Evolutionary conservation across 2,329 filamentous ascomycete species (phyloP).

Genomic region (Epichloe brachyelytri): DNA sequence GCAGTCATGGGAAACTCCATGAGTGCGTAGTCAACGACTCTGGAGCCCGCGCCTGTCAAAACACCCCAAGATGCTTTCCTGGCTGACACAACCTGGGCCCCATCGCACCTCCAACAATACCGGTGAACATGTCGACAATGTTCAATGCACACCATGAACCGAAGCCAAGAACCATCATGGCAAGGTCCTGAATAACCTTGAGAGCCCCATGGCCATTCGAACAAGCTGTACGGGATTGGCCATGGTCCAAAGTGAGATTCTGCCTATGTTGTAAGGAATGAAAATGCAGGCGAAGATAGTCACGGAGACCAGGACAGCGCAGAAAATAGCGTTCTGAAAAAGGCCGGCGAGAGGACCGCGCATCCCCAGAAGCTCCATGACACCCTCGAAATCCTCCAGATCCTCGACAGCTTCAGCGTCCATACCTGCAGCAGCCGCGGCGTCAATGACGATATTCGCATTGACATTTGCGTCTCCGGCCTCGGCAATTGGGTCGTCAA

Average conservation of each 20-base stretch:
- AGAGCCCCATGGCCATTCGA: slow-evolving; percentile 55
- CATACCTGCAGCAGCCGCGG: slow-evolving; percentile 46
- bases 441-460: slow-evolving; percentile 18
- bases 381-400: slow-evolving; percentile 87
- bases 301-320: slow-evolving; percentile 74
- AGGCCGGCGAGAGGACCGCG: slow-evolving; percentile 81
- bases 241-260: slow-evolving; percentile 65
- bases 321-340: slow-evolving; percentile 91
- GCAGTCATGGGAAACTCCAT: slow-evolving; percentile 38
- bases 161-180: slow-evolving; percentile 51
- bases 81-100: slow-evolving; percentile 17
- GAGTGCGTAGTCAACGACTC: slow-evolving; percentile 37
- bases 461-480: slow-evolving; percentile 24
- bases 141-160: slow-evolving; percentile 31
- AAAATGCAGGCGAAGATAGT: slow-evolving; percentile 80
- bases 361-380: slow-evolving; percentile 94
- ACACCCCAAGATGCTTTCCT: slow-evolving; percentile 30
- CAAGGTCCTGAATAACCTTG: slow-evolving; percentile 67
- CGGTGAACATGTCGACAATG: slow-evolving; percentile 24
- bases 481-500: slow-evolving; percentile 11
- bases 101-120: slow-evolving; percentile 20
- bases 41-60: slow-evolving; percentile 28
- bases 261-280: slow-evolving; percentile 83
- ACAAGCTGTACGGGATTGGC: slow-evolving; percentile 71
- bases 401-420: slow-evolving; percentile 70